These are phyloP conservation scores for Candida multigemmis DNA, from an alignment of 805 yeast species.

Conservation along the genomic window DNA sequence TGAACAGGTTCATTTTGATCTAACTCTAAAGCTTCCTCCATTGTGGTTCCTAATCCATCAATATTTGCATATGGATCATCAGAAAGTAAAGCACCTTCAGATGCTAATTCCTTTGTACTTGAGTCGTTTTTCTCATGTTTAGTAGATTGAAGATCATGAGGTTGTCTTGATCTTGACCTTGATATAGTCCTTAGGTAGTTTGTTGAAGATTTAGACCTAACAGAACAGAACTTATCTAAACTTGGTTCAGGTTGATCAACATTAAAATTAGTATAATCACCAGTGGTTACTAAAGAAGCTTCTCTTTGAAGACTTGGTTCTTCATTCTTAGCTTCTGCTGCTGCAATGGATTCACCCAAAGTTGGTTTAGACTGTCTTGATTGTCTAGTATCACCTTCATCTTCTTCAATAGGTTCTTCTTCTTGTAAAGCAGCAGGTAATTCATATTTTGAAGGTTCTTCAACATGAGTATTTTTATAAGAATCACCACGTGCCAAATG, in stretches of 20 bases:
- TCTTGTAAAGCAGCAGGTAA: constrained; percentile 28
- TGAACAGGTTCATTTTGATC: constrained; percentile 1
- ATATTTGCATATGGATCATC: constrained; percentile 43
- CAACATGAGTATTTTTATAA: constrained; percentile 48
- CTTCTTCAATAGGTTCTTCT: constrained; percentile 7
- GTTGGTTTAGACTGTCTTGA: constrained; percentile 32
- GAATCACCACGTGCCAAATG: constrained; percentile 76
- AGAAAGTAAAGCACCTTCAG: constrained; percentile 48
- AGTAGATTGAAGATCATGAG: constrained; percentile 6
- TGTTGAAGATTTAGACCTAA: constrained; percentile 34
- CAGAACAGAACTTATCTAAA: constrained; percentile 12
- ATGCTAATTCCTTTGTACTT: constrained; percentile 30
- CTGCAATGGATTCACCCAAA: constrained; percentile 35
- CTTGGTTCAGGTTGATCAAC: constrained; percentile 22
- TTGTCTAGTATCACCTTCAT: constrained; percentile 27
- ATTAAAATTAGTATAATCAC: constrained; percentile 37
- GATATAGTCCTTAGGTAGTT: constrained; percentile 59
- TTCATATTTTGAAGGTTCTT: constrained; percentile 35
- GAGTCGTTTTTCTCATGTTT: constrained; percentile 20
- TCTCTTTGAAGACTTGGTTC: constrained; percentile 14
- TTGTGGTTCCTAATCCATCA: constrained; percentile 39
- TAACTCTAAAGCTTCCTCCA: constrained; percentile 4
- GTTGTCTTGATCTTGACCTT: constrained; percentile 50
- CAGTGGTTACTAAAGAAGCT: constrained; percentile 34
- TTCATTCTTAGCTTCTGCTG: constrained; percentile 25